phyloP scores from a whole-genome alignment of 2,329 filamentous ascomycete species.

The Colletotrichum echinochloae region DNA sequence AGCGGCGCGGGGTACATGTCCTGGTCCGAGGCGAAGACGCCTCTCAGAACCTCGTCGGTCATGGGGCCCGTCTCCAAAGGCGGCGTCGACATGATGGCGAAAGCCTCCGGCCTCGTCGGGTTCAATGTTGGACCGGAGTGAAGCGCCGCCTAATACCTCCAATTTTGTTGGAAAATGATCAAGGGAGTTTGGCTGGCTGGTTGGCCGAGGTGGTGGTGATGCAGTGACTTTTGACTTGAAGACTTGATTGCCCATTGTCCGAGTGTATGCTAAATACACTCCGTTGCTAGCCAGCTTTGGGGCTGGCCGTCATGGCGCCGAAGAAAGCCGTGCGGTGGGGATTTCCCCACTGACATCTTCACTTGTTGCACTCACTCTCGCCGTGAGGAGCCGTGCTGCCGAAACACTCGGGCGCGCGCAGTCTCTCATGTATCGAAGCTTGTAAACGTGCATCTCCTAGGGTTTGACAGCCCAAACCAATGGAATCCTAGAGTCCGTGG shows the following conservation, averaged over 20 bases:
- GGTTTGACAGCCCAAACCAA: not conserved
- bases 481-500: too few species aligned
- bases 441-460: not conserved
- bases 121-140: not conserved
- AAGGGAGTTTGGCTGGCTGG: not conserved
- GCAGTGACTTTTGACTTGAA: not conserved
- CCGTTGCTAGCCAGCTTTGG: not conserved
- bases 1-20: constrained; percentile 52
- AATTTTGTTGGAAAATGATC: not conserved
- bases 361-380: not conserved
- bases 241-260: not conserved
- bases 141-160: not conserved
- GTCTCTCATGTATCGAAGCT: not conserved
- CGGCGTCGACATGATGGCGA: not conserved
- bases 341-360: not conserved
- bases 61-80: constrained; percentile 32
- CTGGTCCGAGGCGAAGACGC: constrained; percentile 48
- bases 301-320: not conserved
- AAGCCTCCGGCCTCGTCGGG: not conserved
- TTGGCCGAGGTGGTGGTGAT: too few species aligned
- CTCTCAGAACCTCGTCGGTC: constrained; percentile 38
- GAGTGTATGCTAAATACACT: not conserved
- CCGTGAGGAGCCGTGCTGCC: not conserved
- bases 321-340: not conserved
- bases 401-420: not conserved